phyloP scores from a whole-genome alignment of 805 yeast species.

The Kazachstania kunashirensis region DNA sequence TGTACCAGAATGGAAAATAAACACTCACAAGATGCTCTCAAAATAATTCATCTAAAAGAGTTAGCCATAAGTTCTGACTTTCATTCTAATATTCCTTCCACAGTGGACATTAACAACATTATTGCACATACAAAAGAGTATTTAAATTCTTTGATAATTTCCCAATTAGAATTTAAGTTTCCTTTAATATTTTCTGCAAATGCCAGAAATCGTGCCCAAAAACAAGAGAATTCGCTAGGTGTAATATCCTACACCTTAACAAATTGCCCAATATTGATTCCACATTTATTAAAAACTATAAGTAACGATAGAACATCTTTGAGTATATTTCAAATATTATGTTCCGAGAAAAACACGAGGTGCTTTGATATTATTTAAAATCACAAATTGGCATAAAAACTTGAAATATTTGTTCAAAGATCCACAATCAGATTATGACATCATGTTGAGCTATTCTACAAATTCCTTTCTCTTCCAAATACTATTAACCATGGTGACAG shows the following conservation, averaged over 20 bases:
- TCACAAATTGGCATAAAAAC: no score
- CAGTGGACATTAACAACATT: slow-evolving; percentile 1
- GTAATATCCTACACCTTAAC: slow-evolving; percentile 23
- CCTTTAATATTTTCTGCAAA: slow-evolving; percentile 28
- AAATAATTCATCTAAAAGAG: slow-evolving; percentile 4
- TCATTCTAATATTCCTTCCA: neutral
- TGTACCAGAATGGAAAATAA: neutral
- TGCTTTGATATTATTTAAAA: neutral
- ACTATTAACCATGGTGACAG: slow-evolving; percentile 18
- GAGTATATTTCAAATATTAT: slow-evolving; percentile 12
- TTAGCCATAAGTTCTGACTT: slow-evolving; percentile 4
- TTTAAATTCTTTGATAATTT: slow-evolving; percentile 21
- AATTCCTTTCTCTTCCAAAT: slow-evolving; percentile 20
- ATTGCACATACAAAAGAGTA: slow-evolving; percentile 19
- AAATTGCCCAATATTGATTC: slow-evolving; percentile 16
- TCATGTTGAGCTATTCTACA: neutral
- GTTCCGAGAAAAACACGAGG: neutral
- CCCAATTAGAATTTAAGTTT: slow-evolving; percentile 29
- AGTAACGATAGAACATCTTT: slow-evolving; percentile 17
- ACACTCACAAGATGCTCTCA: neutral
- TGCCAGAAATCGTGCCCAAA: slow-evolving; percentile 14
- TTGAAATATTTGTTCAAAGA: no score
- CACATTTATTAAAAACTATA: slow-evolving; percentile 14
- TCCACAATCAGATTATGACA: no score
- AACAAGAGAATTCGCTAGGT: slow-evolving; percentile 18